These are phyloP conservation scores for Linnemannia hyalina DNA, from an alignment of 192 early-diverging fungal species.

Conservation along the genomic window DNA sequence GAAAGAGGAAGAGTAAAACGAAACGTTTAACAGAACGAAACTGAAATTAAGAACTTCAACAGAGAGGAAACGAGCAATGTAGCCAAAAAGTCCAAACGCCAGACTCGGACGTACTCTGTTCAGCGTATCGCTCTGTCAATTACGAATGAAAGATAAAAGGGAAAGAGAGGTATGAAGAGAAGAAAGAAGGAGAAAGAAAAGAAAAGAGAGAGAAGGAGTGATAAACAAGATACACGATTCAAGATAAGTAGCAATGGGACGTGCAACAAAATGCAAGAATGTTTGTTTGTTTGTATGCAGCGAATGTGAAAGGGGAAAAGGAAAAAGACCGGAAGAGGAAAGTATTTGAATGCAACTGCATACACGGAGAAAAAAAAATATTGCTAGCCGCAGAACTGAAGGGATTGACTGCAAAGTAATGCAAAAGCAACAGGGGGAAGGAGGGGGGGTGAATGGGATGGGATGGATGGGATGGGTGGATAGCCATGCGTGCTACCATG, in stretches of 20 bases:
- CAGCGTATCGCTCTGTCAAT: neutral
- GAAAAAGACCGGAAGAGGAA: neutral
- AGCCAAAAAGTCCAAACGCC: neutral
- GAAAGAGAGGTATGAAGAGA: neutral
- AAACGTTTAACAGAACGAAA: neutral
- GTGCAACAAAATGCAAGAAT: constrained; percentile 1
- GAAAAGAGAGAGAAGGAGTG: neutral
- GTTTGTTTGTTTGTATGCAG: neutral
- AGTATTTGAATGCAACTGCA: too few species aligned
- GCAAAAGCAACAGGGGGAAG: too few species aligned
- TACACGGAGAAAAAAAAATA: too few species aligned
- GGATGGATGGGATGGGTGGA: too few species aligned
- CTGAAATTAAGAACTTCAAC: too few species aligned
- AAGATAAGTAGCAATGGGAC: neutral
- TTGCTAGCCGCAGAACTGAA: too few species aligned
- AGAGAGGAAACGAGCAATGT: too few species aligned
- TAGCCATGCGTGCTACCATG: neutral
- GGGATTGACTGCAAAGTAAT: too few species aligned
- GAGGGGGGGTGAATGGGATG: too few species aligned
- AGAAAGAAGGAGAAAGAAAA: neutral
- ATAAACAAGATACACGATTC: neutral
- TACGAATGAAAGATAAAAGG: neutral
- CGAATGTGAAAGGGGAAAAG: neutral
- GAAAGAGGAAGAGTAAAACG: neutral
- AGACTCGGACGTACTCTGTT: neutral